A percentile compares a stretch with the other conserved stretches of the same genome.
Conservation (phyloP, 2,329 filamentous ascomycete species). For the Ophiostoma triangulosporum region DNA sequence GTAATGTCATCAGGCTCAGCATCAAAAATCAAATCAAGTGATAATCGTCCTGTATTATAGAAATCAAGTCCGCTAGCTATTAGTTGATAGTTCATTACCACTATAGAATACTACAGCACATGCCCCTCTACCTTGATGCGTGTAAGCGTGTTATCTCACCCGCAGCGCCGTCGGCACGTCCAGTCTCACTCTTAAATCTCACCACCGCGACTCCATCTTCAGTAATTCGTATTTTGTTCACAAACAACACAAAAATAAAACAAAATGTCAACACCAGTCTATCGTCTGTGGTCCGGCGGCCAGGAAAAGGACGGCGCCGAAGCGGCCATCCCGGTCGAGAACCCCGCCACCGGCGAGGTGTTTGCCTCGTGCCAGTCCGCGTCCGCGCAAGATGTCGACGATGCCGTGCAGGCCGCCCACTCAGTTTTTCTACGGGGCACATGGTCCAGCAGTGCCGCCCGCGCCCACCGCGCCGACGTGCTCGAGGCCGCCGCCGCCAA, state of each 20-base stretch:
- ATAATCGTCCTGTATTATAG: not conserved
- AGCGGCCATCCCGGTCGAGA: slow-evolving; percentile 16
- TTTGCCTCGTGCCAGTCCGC: slow-evolving; percentile 33
- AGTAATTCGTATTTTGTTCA: not conserved
- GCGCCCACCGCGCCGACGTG: slow-evolving; percentile 42
- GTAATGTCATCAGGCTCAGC: too few relatives aligned
- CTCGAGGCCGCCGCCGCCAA: slow-evolving; percentile 45
- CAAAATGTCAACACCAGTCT: not conserved
- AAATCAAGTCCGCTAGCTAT: not conserved
- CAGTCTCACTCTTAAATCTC: not conserved
- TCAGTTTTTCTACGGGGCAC: slow-evolving; percentile 33
- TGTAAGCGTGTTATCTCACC: not conserved
- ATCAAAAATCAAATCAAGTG: not conserved
- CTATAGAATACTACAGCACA: too few relatives aligned
- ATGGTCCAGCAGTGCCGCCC: slow-evolving; percentile 44
- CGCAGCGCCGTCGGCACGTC: not conserved
- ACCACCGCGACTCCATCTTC: too few relatives aligned
- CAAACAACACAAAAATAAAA: not conserved
- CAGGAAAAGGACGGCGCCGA: slow-evolving; percentile 11
- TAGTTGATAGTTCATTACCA: not conserved
- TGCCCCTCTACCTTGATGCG: not conserved
- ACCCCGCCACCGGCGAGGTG: slow-evolving; percentile 17
- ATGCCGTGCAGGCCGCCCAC: slow-evolving; percentile 29
- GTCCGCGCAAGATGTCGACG: slow-evolving; percentile 29
- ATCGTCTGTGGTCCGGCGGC: slow-evolving; percentile 1